phyloP scores from a whole-genome alignment of 148 eudicot species.

The Polygonum aviculare region DNA sequence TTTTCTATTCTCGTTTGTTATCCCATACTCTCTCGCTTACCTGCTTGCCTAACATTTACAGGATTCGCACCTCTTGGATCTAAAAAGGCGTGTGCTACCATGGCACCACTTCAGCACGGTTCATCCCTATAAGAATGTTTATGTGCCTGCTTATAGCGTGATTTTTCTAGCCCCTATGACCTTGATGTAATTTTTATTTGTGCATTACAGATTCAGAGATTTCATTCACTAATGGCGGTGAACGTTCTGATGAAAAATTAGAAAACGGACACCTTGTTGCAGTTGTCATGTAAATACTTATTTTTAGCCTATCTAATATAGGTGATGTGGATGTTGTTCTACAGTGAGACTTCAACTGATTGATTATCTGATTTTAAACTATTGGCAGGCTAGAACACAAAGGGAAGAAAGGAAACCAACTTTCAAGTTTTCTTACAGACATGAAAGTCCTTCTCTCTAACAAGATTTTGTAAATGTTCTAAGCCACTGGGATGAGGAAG shows the following conservation, averaged over 20 bases:
- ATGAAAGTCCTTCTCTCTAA: slow-evolving; percentile 52
- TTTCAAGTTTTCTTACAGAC: slow-evolving; percentile 48
- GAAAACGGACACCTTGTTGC: background rate
- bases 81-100: slow-evolving; percentile 19
- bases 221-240: slow-evolving; percentile 5
- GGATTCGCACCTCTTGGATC: slow-evolving; percentile 37
- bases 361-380: background rate
- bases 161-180: background rate
- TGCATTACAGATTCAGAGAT: slow-evolving; percentile 6
- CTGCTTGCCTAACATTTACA: slow-evolving; percentile 18
- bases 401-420: slow-evolving; percentile 13
- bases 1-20: background rate
- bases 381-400: slow-evolving; percentile 26
- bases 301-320: background rate
- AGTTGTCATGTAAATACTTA: background rate
- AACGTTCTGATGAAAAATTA: background rate
- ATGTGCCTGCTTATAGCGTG: background rate
- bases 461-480: slow-evolving; percentile 46
- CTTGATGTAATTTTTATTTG: background rate
- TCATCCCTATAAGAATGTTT: background rate
- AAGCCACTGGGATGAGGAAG: slow-evolving; percentile 15
- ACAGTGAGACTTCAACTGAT: background rate
- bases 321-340: background rate
- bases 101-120: slow-evolving; percentile 26
- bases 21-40: slow-evolving; percentile 7